Evolutionary conservation across 257 asterid species (phyloP).

Genomic region (Hygrophila difformis): DNA sequence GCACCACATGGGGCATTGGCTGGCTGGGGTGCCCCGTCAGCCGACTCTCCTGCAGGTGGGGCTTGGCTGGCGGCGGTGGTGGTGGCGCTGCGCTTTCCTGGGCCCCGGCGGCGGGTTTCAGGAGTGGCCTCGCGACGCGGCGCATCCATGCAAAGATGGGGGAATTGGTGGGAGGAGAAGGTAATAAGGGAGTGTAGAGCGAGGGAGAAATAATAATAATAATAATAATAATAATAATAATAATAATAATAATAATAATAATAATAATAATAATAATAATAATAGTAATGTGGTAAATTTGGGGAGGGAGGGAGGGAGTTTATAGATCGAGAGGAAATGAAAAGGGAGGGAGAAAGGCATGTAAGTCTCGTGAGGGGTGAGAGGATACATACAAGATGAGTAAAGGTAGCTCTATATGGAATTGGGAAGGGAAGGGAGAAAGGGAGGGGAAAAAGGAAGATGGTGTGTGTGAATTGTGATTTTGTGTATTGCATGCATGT

Average conservation of each 20-base stretch:
- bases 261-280: no score
- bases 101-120: constrained; percentile 26
- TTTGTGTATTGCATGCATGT: constrained; percentile 57
- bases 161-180: constrained; percentile 12
- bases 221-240: no score
- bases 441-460: constrained; percentile 17
- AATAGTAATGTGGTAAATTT: no score
- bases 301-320: constrained; percentile 25
- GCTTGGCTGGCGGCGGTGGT: constrained; percentile 5
- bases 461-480: constrained; percentile 54
- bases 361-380: constrained; percentile 75
- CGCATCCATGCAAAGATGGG: constrained; percentile 37
- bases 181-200: no score
- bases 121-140: constrained; percentile 25
- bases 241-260: no score
- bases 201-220: no score
- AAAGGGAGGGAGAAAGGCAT: constrained; percentile 28
- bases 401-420: constrained; percentile 20
- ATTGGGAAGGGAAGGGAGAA: constrained; percentile 21
- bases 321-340: constrained; percentile 19
- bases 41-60: neutral
- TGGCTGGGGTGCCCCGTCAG: constrained; percentile 9
- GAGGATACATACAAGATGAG: constrained; percentile 44
- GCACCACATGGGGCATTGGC: constrained; percentile 71
- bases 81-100: constrained; percentile 24